Percentiles rank a stretch among this genome's conserved stretches.
These are phyloP conservation scores for Podaxis sp. DNA, from an alignment of 768 basidiomycete species.

Conservation along the genomic window DNA sequence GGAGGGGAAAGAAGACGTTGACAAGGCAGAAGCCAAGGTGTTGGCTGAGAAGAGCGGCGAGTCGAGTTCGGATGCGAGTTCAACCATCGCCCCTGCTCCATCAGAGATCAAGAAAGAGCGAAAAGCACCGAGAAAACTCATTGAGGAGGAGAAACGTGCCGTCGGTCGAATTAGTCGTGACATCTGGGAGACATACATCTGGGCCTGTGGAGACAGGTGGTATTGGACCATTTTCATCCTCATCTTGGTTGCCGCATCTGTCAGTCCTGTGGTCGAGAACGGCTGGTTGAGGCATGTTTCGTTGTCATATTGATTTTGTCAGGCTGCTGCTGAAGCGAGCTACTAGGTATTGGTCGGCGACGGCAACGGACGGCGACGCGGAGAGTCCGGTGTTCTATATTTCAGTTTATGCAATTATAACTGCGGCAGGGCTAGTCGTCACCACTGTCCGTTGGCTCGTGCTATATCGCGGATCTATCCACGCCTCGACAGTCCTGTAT, in stretches of 20 bases:
- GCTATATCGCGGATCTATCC: constrained; percentile 81
- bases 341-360: constrained; percentile 55
- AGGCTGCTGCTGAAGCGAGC: background rate
- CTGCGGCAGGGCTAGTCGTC: constrained; percentile 42
- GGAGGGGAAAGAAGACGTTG: constrained; percentile 43
- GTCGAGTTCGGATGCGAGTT: constrained; percentile 25
- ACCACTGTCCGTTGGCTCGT: constrained; percentile 66
- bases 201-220: constrained; percentile 41
- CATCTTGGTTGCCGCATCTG: constrained; percentile 52
- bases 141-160: constrained; percentile 83
- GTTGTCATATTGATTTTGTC: constrained; percentile 5
- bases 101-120: constrained; percentile 28
- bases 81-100: constrained; percentile 39
- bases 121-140: constrained; percentile 67
- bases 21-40: constrained; percentile 37
- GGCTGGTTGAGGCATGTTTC: constrained; percentile 57
- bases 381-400: constrained; percentile 62
- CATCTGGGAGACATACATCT: constrained; percentile 53
- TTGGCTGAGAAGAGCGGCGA: constrained; percentile 51
- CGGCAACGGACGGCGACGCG: constrained; percentile 36
- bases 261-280: constrained; percentile 70
- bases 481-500: constrained; percentile 76
- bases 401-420: constrained; percentile 60
- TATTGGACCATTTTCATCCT: constrained; percentile 61
- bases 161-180: constrained; percentile 65